Evolutionary conservation across 2,329 filamentous ascomycete genomes (phyloP), one percentile per base, ranked within the genome.

Genomic region (Diaporthe caulivora): DNA sequence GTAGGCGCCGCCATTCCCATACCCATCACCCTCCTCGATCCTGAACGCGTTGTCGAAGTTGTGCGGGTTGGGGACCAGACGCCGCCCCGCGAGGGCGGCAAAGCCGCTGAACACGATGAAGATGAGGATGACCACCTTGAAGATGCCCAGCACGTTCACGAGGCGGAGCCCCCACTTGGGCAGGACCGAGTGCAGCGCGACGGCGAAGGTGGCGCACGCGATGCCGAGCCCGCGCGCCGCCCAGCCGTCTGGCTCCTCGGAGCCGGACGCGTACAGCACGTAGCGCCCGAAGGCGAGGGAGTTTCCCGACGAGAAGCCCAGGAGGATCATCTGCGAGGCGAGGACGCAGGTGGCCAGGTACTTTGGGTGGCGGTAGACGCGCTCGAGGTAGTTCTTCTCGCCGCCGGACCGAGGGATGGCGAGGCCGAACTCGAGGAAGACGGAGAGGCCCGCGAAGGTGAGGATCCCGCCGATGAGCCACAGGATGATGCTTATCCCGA

Each of bases 301-400:
- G 78, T 91, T 91, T 0, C 86, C 88, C 0, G 89, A 87, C 0
- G 90, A 90, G 78, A 91, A 91, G 0, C 89, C 90, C 1, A 92
- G 86, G 0, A 91, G 82, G 58, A 92, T 84, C 87, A 91, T 90
- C 79, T 91, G 89, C 1, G 89, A 83, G 3, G 89, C 89, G 44
- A 92, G 83, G 2, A 92, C 85, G 75, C 88, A 90, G 0, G 89
- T 90, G 0, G 89, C 87, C 1, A 92, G 80, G 79, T 91, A 90
- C 72, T 86, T 87, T 0, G 90, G 90, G 29, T 84, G 86, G 2
- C 85, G 85, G 81, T 91, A 92, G 21, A 90, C 88, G n/a, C 88
- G 85, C 77, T 92, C 90, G 62, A 92, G 87, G 78, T 92, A 92
- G 79, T 91, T 90, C 84, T 92, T 92, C 76, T 92, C 90, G 26